These are phyloP conservation scores for Pleurotus sapidus DNA, from an alignment of 768 basidiomycete genomes.

Conservation along the genomic window DNA sequence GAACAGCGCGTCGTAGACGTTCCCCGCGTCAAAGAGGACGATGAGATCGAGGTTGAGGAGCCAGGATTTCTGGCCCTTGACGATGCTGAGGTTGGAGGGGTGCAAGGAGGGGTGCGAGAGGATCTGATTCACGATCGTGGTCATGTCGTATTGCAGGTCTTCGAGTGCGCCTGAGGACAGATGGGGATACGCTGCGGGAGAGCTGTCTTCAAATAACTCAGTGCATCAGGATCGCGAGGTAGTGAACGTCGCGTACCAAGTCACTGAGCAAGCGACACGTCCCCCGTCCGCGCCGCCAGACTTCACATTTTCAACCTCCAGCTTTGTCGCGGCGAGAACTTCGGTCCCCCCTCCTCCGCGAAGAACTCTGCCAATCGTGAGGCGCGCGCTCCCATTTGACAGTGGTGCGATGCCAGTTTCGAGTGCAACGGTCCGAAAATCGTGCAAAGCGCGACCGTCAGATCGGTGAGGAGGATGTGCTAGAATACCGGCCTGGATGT, in stretches of 20 bases:
- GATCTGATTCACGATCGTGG: constrained; percentile 57
- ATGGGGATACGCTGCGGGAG: constrained; percentile 77
- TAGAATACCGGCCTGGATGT: constrained; percentile 64
- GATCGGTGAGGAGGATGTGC: constrained; percentile 61
- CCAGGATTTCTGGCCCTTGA: constrained; percentile 69
- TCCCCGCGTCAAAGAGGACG: constrained; percentile 72
- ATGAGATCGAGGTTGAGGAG: constrained; percentile 72
- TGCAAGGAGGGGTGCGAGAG: constrained; percentile 66
- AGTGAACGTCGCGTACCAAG: constrained; percentile 61
- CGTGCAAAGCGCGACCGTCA: constrained; percentile 68
- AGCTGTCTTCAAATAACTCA: constrained; percentile 49
- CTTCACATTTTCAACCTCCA: constrained; percentile 64
- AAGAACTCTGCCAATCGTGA: constrained; percentile 62
- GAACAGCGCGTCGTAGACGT: constrained; percentile 75
- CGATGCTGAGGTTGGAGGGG: constrained; percentile 60
- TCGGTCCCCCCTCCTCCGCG: constrained; percentile 66
- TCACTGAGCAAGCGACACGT: constrained; percentile 63
- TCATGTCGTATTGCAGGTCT: constrained; percentile 74
- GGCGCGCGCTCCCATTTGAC: constrained; percentile 80
- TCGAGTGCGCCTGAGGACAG: constrained; percentile 63
- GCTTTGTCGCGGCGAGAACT: constrained; percentile 71
- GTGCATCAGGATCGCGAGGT: constrained; percentile 2
- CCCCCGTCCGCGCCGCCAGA: constrained; percentile 55
- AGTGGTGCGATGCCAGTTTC: constrained; percentile 78
- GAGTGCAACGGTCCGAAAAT: constrained; percentile 68